These are phyloP conservation scores for Apiotrichum sp. DNA, from an alignment of 1,284 basidiomycete species.

Conservation along the genomic window DNA sequence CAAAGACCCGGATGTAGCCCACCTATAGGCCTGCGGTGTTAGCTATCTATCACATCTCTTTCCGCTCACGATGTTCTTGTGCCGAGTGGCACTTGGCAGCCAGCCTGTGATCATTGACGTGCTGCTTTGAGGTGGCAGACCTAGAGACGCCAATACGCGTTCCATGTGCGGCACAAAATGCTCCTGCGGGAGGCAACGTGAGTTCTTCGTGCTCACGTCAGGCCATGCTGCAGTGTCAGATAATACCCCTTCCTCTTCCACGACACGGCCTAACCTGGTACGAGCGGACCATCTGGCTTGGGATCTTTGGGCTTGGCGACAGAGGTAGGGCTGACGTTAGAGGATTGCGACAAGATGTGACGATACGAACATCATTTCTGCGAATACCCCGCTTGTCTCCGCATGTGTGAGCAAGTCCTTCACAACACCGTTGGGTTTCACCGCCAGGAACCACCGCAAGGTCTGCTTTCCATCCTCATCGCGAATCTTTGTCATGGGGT, in stretches of 20 bases:
- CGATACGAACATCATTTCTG: constrained; percentile 32
- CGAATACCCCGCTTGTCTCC: constrained; percentile 33
- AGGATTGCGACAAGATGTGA: too few species aligned
- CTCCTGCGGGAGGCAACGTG: constrained; percentile 34
- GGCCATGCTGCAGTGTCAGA: constrained; percentile 30
- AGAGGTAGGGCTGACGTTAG: neutral
- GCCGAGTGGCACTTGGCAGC: constrained; percentile 34
- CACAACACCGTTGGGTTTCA: constrained; percentile 32
- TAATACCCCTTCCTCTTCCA: neutral
- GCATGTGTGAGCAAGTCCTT: constrained; percentile 39
- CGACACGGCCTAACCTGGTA: constrained; percentile 24
- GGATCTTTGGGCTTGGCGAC: neutral
- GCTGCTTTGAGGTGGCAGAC: constrained; percentile 36
- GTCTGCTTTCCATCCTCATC: constrained; percentile 25
- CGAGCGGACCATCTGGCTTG: constrained; percentile 30
- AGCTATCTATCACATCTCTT: neutral
- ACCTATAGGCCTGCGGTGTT: constrained; percentile 23
- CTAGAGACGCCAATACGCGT: constrained; percentile 30
- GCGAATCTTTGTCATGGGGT: constrained; percentile 32
- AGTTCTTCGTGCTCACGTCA: constrained; percentile 33
- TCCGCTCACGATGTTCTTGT: constrained; percentile 38
- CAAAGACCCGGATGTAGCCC: neutral
- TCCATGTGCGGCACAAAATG: constrained; percentile 43
- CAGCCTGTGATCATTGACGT: constrained; percentile 40
- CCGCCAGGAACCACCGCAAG: constrained; percentile 40